Conservation (phyloP, 2,329 filamentous ascomycete species). For the Zymoseptoria crescenta region DNA sequence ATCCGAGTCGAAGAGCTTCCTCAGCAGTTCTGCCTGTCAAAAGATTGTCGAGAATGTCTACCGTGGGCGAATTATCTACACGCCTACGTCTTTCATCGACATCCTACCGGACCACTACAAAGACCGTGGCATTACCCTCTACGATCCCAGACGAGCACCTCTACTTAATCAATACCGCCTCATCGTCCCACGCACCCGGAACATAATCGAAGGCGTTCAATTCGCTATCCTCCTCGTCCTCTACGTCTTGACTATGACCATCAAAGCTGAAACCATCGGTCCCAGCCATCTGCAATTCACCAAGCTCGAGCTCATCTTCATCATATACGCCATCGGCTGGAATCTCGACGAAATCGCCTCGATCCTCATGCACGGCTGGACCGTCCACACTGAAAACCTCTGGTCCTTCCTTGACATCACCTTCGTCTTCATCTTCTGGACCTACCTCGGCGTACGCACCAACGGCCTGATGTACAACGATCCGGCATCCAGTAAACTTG, state of each 20-base stretch:
- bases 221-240: constrained; percentile 62
- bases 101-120: constrained; percentile 83
- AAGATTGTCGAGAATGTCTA: constrained; percentile 79
- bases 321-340: constrained; percentile 71
- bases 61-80: constrained; percentile 71
- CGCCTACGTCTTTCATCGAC: constrained; percentile 71
- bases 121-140: constrained; percentile 70
- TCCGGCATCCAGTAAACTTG: constrained; percentile 31
- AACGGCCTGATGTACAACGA: constrained; percentile 51
- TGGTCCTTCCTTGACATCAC: constrained; percentile 82
- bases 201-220: constrained; percentile 65
- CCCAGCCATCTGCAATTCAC: constrained; percentile 32
- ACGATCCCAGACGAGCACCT: constrained; percentile 67
- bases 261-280: constrained; percentile 48
- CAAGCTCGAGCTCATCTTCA: constrained; percentile 57
- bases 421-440: constrained; percentile 63
- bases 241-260: constrained; percentile 65
- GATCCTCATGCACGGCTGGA: constrained; percentile 67
- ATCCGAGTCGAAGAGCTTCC: constrained; percentile 70
- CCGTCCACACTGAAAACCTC: constrained; percentile 77
- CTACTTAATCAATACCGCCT: constrained; percentile 78
- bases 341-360: constrained; percentile 69
- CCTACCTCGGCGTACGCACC: constrained; percentile 61
- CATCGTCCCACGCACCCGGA: constrained; percentile 71
- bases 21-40: constrained; percentile 70